A percentile compares a stretch with the other conserved stretches of the same genome.
Evolutionary conservation across 164 flowering plant genomes (phyloP).

Genomic region (Annona cherimola): DNA sequence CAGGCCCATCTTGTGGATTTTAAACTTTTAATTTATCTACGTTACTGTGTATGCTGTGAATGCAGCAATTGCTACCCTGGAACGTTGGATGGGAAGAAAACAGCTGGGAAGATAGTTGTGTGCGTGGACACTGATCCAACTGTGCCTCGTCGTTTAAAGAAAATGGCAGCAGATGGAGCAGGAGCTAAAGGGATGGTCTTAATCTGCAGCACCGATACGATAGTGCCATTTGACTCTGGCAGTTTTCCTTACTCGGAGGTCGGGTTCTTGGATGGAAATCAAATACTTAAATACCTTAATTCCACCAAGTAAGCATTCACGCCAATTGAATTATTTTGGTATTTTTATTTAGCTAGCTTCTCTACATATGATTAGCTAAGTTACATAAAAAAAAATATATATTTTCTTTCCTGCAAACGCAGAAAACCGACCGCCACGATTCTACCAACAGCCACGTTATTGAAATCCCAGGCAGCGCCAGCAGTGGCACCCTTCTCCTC

Average conservation of each 20-base stretch:
- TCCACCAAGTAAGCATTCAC: slow-evolving; percentile 51
- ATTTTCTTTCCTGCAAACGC: no score
- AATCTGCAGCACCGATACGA: slow-evolving; percentile 33
- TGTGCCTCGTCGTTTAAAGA: slow-evolving; percentile 43
- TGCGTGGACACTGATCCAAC: slow-evolving; percentile 35
- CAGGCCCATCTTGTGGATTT: neutral
- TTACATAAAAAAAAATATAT: no score
- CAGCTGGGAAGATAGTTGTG: slow-evolving; percentile 57
- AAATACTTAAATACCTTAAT: slow-evolving; percentile 62
- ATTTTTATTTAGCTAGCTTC: no score
- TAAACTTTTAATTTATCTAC: neutral
- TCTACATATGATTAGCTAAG: no score
- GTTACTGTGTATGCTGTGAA: neutral
- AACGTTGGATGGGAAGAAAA: slow-evolving; percentile 52
- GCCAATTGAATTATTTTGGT: no score
- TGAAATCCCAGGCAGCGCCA: slow-evolving; percentile 54
- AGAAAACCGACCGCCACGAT: slow-evolving; percentile 74
- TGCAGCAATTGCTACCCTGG: slow-evolving; percentile 79
- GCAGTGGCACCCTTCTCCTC: slow-evolving; percentile 74
- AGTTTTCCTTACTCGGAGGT: slow-evolving; percentile 55
- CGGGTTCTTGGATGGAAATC: slow-evolving; percentile 35
- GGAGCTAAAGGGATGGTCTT: slow-evolving; percentile 60
- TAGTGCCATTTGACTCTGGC: slow-evolving; percentile 57
- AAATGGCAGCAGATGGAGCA: slow-evolving; percentile 57
- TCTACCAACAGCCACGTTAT: slow-evolving; percentile 41